Conservation (phyloP, 345 rosid genomes). For the Adansonia digitata region DNA sequence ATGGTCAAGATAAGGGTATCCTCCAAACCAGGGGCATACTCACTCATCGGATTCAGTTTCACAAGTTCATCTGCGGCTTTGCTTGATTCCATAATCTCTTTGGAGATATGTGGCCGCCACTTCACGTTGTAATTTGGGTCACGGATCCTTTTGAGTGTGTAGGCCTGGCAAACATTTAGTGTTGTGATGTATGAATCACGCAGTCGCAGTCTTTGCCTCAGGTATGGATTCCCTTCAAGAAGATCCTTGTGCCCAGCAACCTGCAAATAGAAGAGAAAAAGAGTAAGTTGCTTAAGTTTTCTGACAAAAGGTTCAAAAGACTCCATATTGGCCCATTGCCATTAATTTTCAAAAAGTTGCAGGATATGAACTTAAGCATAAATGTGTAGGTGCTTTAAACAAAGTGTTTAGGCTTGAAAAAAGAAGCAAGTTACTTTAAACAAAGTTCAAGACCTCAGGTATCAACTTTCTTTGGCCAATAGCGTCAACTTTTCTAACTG, state of each 20-base stretch:
- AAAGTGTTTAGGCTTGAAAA: background rate
- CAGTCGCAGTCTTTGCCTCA: constrained; percentile 86
- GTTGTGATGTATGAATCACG: constrained; percentile 97
- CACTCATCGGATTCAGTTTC: constrained; percentile 74
- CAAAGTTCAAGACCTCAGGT: too few species aligned
- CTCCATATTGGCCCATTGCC: background rate
- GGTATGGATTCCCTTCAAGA: constrained; percentile 91
- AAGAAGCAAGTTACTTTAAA: background rate
- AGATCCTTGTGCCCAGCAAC: constrained; percentile 93
- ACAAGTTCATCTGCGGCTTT: constrained; percentile 72
- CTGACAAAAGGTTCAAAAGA: background rate
- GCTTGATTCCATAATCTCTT: constrained; percentile 67
- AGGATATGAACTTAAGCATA: background rate
- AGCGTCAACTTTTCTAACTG: background rate
- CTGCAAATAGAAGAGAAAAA: constrained; percentile 27
- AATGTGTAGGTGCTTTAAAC: background rate
- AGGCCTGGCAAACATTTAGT: constrained; percentile 90
- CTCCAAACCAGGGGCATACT: constrained; percentile 87
- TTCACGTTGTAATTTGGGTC: constrained; percentile 77
- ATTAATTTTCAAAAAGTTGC: background rate
- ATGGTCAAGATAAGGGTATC: constrained; percentile 97
- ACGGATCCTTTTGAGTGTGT: constrained; percentile 85
- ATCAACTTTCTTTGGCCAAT: too few species aligned
- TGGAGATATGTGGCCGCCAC: constrained; percentile 70
- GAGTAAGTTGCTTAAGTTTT: background rate